A percentile compares a stretch with the other conserved stretches of the same genome.
phyloP scores from a whole-genome alignment of 2,329 filamentous ascomycete species.

The Stemphylium beticola region DNA sequence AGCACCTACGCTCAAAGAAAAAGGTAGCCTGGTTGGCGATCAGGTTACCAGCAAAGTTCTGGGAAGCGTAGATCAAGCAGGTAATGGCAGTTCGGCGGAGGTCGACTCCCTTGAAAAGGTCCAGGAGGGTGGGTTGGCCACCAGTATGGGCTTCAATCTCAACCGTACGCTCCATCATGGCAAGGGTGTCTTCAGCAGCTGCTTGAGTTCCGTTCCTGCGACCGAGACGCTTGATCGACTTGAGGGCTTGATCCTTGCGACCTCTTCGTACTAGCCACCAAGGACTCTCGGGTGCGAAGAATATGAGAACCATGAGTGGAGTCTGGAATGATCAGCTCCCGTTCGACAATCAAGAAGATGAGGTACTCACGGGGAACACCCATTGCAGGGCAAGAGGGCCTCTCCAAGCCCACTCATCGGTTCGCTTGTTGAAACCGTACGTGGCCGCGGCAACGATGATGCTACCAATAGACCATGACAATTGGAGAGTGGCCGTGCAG shows the following conservation, averaged over 20 bases:
- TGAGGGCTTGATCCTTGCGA: conserved; percentile 50
- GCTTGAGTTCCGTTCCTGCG: conserved; percentile 47
- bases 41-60: conserved; percentile 66
- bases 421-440: conserved; percentile 57
- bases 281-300: conserved; percentile 51
- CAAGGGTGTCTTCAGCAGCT: conserved; percentile 55
- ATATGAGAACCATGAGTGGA: conserved; percentile 51
- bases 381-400: conserved; percentile 47
- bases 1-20: conserved; percentile 61
- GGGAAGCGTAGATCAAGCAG: conserved; percentile 62
- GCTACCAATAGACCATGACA: conserved; percentile 67
- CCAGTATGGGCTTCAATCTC: conserved; percentile 57
- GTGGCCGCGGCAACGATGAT: conserved; percentile 66
- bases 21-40: conserved; percentile 68
- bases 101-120: conserved; percentile 63
- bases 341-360: conserved; percentile 56
- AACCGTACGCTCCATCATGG: conserved; percentile 64
- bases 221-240: conserved; percentile 58
- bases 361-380: conserved; percentile 45
- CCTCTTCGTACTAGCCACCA: conserved; percentile 53
- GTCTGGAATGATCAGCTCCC: conserved; percentile 62
- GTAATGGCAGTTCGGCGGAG: conserved; percentile 61
- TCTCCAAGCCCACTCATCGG: conserved; percentile 32
- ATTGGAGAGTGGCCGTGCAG: conserved; percentile 66
- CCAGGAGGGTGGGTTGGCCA: conserved; percentile 56